phyloP scores from a whole-genome alignment of 257 asterid species.

The Solanum appendiculatum region DNA sequence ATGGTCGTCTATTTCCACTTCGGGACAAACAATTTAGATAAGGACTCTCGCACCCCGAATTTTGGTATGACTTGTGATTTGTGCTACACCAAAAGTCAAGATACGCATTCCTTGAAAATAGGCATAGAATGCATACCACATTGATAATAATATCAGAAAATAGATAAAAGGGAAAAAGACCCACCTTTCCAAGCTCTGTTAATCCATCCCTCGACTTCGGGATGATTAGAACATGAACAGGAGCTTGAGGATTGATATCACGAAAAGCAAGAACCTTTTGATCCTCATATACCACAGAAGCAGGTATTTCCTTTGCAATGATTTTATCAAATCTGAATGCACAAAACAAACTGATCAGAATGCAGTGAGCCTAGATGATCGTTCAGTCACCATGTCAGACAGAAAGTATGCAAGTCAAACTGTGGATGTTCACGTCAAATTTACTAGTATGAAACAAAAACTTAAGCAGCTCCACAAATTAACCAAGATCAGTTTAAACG shows the following conservation, averaged over 20 bases:
- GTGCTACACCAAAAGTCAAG: not conserved
- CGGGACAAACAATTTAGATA: not conserved
- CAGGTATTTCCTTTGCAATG: conserved; percentile 84
- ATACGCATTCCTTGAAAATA: not conserved
- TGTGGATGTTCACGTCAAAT: not conserved
- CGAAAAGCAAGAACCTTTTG: conserved; percentile 86
- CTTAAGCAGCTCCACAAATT: not conserved
- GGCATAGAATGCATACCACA: not conserved
- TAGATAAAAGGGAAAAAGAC: not conserved
- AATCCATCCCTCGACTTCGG: conserved; percentile 84
- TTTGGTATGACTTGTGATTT: not conserved
- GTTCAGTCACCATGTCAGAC: not conserved
- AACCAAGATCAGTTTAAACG: not conserved
- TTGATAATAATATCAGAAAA: not conserved
- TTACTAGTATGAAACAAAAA: not conserved
- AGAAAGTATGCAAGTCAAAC: not conserved
- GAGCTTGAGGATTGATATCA: conserved; percentile 90
- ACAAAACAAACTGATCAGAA: not conserved
- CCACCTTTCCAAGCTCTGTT: conserved; percentile 80
- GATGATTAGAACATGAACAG: conserved; percentile 81
- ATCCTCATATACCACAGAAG: conserved; percentile 79
- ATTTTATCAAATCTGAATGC: conserved; percentile 77
- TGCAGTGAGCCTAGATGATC: not conserved
- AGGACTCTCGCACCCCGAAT: not conserved
- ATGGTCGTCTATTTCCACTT: not conserved